Conservation (phyloP, 169 alveolate genomes). For the Eimeria praecox region DNA sequence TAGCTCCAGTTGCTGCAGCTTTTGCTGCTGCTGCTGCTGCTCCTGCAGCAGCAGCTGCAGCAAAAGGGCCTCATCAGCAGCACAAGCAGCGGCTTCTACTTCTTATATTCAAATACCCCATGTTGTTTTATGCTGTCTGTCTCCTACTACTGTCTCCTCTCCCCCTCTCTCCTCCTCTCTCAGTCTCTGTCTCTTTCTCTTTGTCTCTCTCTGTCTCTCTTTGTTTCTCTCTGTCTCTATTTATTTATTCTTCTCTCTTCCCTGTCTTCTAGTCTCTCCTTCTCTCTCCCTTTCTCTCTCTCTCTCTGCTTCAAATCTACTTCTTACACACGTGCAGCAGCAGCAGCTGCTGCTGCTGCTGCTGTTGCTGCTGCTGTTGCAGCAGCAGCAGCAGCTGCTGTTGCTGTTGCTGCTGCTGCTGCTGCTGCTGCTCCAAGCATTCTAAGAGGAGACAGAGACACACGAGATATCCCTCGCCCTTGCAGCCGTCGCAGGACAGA, state of each 20-base stretch:
- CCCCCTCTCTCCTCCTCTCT: too few species aligned
- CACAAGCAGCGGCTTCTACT: too few species aligned
- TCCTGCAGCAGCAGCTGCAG: neutral
- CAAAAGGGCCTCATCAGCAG: too few species aligned
- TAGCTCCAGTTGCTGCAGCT: neutral
- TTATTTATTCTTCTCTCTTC: too few species aligned
- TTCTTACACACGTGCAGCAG: too few species aligned
- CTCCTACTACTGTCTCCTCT: too few species aligned
- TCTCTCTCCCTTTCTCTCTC: neutral
- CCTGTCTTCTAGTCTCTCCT: too few species aligned
- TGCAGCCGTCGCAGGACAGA: neutral
- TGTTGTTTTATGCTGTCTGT: too few species aligned
- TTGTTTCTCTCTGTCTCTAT: too few species aligned
- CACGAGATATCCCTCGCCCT: neutral
- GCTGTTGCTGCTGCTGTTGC: neutral
- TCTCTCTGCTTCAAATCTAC: neutral
- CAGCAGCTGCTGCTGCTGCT: neutral
- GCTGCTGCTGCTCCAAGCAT: constrained; percentile 13
- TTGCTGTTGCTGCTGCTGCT: neutral
- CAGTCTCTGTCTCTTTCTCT: neutral
- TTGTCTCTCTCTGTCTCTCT: too few species aligned
- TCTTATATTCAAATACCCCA: too few species aligned
- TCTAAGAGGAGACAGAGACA: neutral
- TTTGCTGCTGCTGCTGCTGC: too few species aligned
- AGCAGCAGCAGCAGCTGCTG: neutral